Conservation (phyloP, 208 protist genomes). For the Willaertia magna region DNA sequence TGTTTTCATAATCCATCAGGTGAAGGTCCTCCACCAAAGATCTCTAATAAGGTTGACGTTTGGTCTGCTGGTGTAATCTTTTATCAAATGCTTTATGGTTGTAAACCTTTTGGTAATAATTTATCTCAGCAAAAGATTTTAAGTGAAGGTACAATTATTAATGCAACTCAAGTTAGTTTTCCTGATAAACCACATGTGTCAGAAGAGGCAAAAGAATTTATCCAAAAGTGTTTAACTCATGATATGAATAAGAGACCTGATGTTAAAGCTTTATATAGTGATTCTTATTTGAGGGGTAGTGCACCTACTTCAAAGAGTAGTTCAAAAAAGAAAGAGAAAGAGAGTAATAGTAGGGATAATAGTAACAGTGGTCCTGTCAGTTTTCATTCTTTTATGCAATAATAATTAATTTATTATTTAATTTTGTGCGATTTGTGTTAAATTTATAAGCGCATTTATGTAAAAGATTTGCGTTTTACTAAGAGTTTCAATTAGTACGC, state of each 20-base stretch:
- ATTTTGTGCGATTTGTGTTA: no score
- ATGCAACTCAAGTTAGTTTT: slow-evolving; percentile 22
- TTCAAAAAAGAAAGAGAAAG: not conserved
- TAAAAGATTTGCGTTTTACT: no score
- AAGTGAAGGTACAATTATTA: slow-evolving; percentile 14
- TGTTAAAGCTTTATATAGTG: slow-evolving; percentile 17
- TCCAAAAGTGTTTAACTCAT: not conserved
- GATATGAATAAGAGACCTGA: slow-evolving; percentile 16
- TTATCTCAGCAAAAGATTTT: slow-evolving; percentile 54
- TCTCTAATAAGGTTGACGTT: slow-evolving; percentile 72
- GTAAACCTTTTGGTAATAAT: slow-evolving; percentile 79
- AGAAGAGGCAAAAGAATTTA: slow-evolving; percentile 13
- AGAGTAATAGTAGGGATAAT: no score
- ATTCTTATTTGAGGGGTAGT: slow-evolving; percentile 19
- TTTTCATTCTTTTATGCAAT: no score
- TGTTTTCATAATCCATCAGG: slow-evolving; percentile 37
- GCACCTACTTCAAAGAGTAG: not conserved
- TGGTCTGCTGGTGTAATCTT: slow-evolving; percentile 77
- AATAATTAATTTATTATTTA: no score
- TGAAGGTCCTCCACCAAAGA: slow-evolving; percentile 36
- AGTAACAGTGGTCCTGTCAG: no score
- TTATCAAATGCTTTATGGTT: slow-evolving; percentile 84
- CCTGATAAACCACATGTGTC: slow-evolving; percentile 7
- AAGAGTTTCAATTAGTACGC: no score
- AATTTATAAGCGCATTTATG: no score